These are phyloP conservation scores for Paxillus ammoniavirescens DNA, from an alignment of 768 basidiomycete species.

Conservation along the genomic window DNA sequence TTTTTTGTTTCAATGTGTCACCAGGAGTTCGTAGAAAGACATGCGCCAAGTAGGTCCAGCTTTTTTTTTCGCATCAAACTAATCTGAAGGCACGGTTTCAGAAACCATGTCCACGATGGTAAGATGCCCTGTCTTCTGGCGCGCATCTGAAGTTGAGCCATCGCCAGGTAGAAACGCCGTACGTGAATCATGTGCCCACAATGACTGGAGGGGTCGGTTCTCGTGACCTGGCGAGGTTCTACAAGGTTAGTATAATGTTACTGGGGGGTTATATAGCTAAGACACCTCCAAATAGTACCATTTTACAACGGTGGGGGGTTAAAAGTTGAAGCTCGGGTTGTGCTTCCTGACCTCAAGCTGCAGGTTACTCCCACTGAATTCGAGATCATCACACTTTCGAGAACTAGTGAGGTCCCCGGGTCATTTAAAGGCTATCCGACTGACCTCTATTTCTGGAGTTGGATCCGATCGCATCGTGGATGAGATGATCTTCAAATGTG, in stretches of 20 bases:
- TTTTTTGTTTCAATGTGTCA: not conserved
- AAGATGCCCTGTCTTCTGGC: not conserved
- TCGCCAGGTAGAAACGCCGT: slow-evolving; percentile 39
- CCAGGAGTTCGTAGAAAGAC: slow-evolving; percentile 40
- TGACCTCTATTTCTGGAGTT: slow-evolving; percentile 17
- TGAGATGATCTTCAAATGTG: slow-evolving; percentile 47
- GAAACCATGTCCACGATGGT: slow-evolving; percentile 46
- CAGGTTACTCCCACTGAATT: slow-evolving; percentile 42
- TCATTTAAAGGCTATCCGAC: not conserved
- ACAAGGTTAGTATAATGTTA: slow-evolving; percentile 32
- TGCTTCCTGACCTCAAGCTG: slow-evolving; percentile 1
- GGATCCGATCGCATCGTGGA: slow-evolving; percentile 46
- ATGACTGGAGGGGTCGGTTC: slow-evolving; percentile 47
- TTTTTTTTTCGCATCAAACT: not conserved
- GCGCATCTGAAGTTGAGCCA: not conserved
- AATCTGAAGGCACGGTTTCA: slow-evolving; percentile 10
- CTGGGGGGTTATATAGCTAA: not conserved
- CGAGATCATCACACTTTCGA: slow-evolving; percentile 40
- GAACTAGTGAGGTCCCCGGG: slow-evolving; percentile 31
- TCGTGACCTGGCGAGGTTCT: slow-evolving; percentile 43
- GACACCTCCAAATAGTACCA: slow-evolving; percentile 31
- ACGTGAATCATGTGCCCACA: slow-evolving; percentile 43
- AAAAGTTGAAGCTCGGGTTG: not conserved
- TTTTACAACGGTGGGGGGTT: slow-evolving; percentile 31
- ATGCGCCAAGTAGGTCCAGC: slow-evolving; percentile 34